A percentile compares a stretch with the other conserved stretches of the same genome.
phyloP scores from a whole-genome alignment of 768 basidiomycete species.

The Termitomyces titanicus region DNA sequence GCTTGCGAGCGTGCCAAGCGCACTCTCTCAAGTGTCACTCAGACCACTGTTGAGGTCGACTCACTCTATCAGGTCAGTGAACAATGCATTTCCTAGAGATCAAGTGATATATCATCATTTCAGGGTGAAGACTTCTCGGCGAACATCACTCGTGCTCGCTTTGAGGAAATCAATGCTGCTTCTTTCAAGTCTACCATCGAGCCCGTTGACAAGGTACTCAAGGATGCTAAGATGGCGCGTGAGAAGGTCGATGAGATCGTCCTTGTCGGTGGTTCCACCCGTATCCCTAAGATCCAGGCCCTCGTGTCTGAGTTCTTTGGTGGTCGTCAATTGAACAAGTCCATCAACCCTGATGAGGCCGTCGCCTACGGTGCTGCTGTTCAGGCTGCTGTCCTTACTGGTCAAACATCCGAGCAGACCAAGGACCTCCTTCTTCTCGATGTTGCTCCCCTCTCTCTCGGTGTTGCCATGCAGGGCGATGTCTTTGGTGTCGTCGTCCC shows the following conservation, averaged over 20 bases:
- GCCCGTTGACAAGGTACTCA: slow-evolving; percentile 98
- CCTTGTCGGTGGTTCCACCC: slow-evolving; percentile 98
- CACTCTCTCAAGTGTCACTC: slow-evolving; percentile 95
- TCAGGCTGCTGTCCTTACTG: slow-evolving; percentile 98
- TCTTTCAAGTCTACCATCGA: slow-evolving; percentile 97
- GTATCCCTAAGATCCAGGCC: slow-evolving; percentile 98
- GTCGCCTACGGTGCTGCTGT: slow-evolving; percentile 99
- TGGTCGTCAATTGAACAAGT: slow-evolving; percentile 98
- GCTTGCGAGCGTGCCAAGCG: slow-evolving; percentile 99
- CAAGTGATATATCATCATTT: neutral
- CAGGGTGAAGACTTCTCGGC: slow-evolving; percentile 97
- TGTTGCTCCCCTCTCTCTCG: slow-evolving; percentile 96
- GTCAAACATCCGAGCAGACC: slow-evolving; percentile 98
- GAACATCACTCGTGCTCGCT: slow-evolving; percentile 98
- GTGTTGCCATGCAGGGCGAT: slow-evolving; percentile 99
- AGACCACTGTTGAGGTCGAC: slow-evolving; percentile 99
- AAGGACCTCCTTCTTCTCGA: slow-evolving; percentile 98
- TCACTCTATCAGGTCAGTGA: slow-evolving; percentile 84
- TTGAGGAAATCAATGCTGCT: slow-evolving; percentile 97
- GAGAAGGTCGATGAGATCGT: slow-evolving; percentile 99
- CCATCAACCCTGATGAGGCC: slow-evolving; percentile 99
- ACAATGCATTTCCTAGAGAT: neutral
- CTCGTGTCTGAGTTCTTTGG: slow-evolving; percentile 99
- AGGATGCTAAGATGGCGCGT: slow-evolving; percentile 97
- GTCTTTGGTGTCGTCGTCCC: slow-evolving; percentile 99